Evolutionary conservation across 306 rosid genomes (phyloP).

Genomic region (Lablab purpureus): DNA sequence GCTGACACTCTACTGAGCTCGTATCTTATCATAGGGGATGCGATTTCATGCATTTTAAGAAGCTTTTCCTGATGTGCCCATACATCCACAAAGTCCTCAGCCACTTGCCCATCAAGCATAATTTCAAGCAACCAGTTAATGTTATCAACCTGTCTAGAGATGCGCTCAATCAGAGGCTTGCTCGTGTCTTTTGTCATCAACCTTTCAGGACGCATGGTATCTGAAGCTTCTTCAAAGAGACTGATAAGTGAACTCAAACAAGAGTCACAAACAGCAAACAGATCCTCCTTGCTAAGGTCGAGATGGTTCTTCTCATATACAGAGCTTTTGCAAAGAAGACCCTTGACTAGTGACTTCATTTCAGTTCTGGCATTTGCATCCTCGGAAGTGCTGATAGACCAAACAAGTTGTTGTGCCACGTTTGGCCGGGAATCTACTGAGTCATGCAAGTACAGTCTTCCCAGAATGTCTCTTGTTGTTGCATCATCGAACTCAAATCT

Average conservation of each 20-base stretch:
- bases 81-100: slow-evolving; percentile 19
- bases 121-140: slow-evolving; percentile 22
- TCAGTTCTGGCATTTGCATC: slow-evolving; percentile 21
- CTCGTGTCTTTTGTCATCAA: not conserved
- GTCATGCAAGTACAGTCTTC: slow-evolving; percentile 11
- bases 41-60: not conserved
- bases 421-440: not conserved
- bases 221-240: slow-evolving; percentile 17
- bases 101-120: slow-evolving; percentile 12
- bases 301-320: slow-evolving; percentile 10
- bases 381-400: slow-evolving; percentile 5
- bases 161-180: slow-evolving; percentile 5
- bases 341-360: slow-evolving; percentile 20
- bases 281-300: slow-evolving; percentile 12
- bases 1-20: slow-evolving; percentile 23
- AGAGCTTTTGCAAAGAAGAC: slow-evolving; percentile 14
- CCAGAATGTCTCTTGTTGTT: not conserved
- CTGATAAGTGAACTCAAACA: not conserved
- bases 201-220: not conserved
- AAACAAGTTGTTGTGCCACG: not conserved
- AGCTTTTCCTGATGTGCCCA: not conserved
- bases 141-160: slow-evolving; percentile 5
- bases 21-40: slow-evolving; percentile 18
- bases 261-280: not conserved
- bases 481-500: slow-evolving; percentile 20